phyloP scores from a whole-genome alignment of 1,139 yeast species.

The Eremothecium cymbalariae region DNA sequence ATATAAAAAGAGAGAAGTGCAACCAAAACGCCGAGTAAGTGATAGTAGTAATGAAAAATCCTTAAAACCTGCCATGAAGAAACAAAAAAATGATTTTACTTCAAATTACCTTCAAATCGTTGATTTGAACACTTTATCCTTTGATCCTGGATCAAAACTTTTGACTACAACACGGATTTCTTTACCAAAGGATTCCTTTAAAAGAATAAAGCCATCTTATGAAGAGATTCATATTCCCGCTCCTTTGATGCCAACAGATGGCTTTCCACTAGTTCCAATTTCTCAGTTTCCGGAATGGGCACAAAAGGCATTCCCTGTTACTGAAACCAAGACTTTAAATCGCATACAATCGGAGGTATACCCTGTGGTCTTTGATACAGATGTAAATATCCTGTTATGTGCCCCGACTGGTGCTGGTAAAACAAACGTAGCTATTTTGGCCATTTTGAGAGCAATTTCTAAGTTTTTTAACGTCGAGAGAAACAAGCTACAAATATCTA shows the following conservation, averaged over 20 bases:
- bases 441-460: slow-evolving; percentile 56
- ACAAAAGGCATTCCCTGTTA: slow-evolving; percentile 60
- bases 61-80: slow-evolving; percentile 9
- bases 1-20: slow-evolving; percentile 19
- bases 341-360: slow-evolving; percentile 76
- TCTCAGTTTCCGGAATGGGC: slow-evolving; percentile 75
- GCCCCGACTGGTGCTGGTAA: slow-evolving; percentile 99
- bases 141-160: slow-evolving; percentile 66
- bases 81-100: slow-evolving; percentile 8
- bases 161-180: slow-evolving; percentile 55
- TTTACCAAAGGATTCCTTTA: slow-evolving; percentile 78
- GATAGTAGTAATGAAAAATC: slow-evolving; percentile 13
- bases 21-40: slow-evolving; percentile 21
- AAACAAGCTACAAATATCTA: slow-evolving; percentile 44
- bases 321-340: slow-evolving; percentile 62
- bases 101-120: slow-evolving; percentile 42
- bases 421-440: slow-evolving; percentile 86
- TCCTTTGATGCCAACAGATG: slow-evolving; percentile 41
- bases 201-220: slow-evolving; percentile 61
- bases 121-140: slow-evolving; percentile 54
- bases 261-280: slow-evolving; percentile 51
- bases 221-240: slow-evolving; percentile 89
- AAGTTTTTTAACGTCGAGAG: slow-evolving; percentile 42
- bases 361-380: slow-evolving; percentile 65
- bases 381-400: slow-evolving; percentile 71